A percentile compares a stretch with the other conserved stretches of the same genome.
Evolutionary conservation across 2,329 filamentous ascomycete genomes (phyloP).

Genomic region (Exophiala oligosperma): DNA sequence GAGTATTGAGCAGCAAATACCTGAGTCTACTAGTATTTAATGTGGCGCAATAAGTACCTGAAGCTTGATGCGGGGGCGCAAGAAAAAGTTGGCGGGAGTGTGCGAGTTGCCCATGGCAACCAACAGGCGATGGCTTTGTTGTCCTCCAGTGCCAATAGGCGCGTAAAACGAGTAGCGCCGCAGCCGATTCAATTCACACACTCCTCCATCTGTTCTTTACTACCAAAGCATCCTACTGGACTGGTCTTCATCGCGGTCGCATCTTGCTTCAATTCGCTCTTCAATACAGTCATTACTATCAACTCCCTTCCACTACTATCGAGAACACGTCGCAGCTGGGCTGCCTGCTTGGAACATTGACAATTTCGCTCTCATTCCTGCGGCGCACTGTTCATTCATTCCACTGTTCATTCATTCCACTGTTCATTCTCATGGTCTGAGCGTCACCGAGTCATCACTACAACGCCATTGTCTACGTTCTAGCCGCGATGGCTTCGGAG

Average conservation of each 20-base stretch:
- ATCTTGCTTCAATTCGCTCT: neutral
- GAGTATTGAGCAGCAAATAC: too few relatives aligned
- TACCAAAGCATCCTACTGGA: constrained; percentile 8
- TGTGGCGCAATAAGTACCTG: too few relatives aligned
- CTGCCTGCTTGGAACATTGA: constrained; percentile 22
- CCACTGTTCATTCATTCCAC: constrained; percentile 10
- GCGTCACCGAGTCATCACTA: constrained; percentile 18
- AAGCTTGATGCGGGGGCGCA: too few relatives aligned
- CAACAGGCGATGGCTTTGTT: too few relatives aligned
- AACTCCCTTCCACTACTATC: constrained; percentile 4
- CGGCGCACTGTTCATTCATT: constrained; percentile 21
- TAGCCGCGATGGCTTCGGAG: constrained; percentile 26
- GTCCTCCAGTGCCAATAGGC: too few relatives aligned
- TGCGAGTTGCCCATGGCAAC: too few relatives aligned
- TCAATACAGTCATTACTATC: constrained; percentile 15
- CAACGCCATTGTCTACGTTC: constrained; percentile 27
- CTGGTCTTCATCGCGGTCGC: constrained; percentile 17
- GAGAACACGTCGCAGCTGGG: constrained; percentile 22
- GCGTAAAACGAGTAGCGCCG: too few relatives aligned
- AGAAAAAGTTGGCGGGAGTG: too few relatives aligned
- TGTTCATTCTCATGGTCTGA: constrained; percentile 25
- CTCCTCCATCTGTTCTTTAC: too few relatives aligned
- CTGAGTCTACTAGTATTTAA: too few relatives aligned
- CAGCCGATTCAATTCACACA: too few relatives aligned
- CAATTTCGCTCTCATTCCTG: constrained; percentile 15